Percentiles rank a stretch among this genome's conserved stretches.
phyloP scores from a whole-genome alignment of 805 yeast genomes.

The Candida pseudoglaebosa region DNA sequence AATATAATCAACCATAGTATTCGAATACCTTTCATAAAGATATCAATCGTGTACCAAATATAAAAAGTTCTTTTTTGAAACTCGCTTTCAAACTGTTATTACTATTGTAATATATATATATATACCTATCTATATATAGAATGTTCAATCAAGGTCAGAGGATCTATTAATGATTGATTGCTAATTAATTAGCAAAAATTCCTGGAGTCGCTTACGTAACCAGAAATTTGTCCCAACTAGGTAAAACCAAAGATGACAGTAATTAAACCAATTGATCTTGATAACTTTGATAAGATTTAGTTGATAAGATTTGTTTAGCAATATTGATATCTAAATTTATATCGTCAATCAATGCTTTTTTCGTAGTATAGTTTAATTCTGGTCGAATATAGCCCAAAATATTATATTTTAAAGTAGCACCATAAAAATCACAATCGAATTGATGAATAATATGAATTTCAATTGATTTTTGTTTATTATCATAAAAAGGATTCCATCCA shows the following conservation, averaged over 20 bases:
- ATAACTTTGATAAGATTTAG: slow-evolving; percentile 13
- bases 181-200: no score
- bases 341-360: slow-evolving; percentile 81
- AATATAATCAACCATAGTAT: slow-evolving; percentile 1
- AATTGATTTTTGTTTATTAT: slow-evolving; percentile 75
- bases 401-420: slow-evolving; percentile 64
- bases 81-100: no score
- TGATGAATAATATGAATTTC: slow-evolving; percentile 83
- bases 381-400: slow-evolving; percentile 90
- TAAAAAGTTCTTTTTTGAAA: no score
- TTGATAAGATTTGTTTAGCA: slow-evolving; percentile 48
- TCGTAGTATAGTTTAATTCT: slow-evolving; percentile 78
- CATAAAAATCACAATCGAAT: slow-evolving; percentile 70
- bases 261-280: slow-evolving; percentile 6
- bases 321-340: slow-evolving; percentile 74
- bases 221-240: no score
- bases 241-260: no score
- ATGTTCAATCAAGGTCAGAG: no score
- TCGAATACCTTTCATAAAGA: neutral
- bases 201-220: no score
- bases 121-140: no score
- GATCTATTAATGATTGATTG: no score
- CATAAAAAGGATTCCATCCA: slow-evolving; percentile 93
- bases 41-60: neutral
- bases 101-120: no score